phyloP scores from a whole-genome alignment of 1,139 yeast genomes.

The Nakaseomyces kungkrabaensis region DNA sequence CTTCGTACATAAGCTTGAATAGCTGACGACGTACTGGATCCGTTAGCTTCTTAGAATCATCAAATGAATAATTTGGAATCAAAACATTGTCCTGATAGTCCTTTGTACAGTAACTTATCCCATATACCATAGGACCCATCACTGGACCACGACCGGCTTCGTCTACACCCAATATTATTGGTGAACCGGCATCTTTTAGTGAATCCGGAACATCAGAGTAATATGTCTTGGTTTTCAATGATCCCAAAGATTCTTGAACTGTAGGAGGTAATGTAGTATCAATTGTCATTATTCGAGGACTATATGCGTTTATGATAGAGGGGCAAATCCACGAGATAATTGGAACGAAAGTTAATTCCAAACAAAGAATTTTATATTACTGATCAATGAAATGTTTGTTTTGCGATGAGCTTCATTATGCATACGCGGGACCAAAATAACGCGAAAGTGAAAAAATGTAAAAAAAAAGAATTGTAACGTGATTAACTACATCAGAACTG shows the following conservation, averaged over 20 bases:
- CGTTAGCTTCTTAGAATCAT: conserved; percentile 81
- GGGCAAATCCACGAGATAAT: too few relatives aligned
- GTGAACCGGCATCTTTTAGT: conserved; percentile 14
- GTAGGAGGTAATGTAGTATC: conserved; percentile 22
- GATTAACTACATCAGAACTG: too few relatives aligned
- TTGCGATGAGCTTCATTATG: too few relatives aligned
- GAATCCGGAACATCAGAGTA: conserved; percentile 31
- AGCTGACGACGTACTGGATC: conserved; percentile 58
- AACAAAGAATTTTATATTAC: too few relatives aligned
- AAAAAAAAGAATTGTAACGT: too few relatives aligned
- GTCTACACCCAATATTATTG: conserved; percentile 70
- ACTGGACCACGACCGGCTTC: conserved; percentile 99
- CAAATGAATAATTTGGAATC: conserved; percentile 64
- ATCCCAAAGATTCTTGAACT: conserved; percentile 15
- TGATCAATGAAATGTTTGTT: too few relatives aligned
- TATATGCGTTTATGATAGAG: too few relatives aligned
- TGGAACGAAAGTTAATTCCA: too few relatives aligned
- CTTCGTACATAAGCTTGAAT: conserved; percentile 47
- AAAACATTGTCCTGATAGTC: conserved; percentile 40
- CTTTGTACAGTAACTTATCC: conserved; percentile 65
- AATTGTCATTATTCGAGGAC: background rate
- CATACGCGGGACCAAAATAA: too few relatives aligned
- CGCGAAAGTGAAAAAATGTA: too few relatives aligned
- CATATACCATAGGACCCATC: conserved; percentile 94
- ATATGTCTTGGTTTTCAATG: conserved; percentile 29